Evolutionary conservation across 768 basidiomycete species (phyloP).

Genomic region (Piloderma croceum): DNA sequence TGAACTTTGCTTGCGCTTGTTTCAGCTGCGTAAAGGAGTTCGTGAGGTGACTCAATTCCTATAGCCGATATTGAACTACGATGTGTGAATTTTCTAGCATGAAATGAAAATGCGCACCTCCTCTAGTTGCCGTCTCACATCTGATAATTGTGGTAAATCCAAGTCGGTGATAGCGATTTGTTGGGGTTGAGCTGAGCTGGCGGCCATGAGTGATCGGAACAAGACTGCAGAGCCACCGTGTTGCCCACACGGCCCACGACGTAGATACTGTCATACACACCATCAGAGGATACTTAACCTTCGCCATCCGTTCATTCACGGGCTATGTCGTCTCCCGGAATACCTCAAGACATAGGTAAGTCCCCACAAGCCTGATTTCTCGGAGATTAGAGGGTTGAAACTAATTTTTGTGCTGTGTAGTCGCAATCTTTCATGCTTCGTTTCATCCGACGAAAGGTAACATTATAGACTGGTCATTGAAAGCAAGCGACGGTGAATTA

Average conservation of each 20-base stretch:
- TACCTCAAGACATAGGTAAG: slow-evolving; percentile 53
- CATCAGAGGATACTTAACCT: slow-evolving; percentile 1
- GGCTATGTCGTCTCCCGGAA: slow-evolving; percentile 8
- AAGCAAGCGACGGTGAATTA: slow-evolving; percentile 57
- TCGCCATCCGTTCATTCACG: no score
- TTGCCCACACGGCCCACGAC: neutral
- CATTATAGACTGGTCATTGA: slow-evolving; percentile 72
- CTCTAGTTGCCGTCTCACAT: slow-evolving; percentile 88
- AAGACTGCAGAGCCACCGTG: slow-evolving; percentile 1
- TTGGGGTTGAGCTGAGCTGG: slow-evolving; percentile 45
- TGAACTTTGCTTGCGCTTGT: slow-evolving; percentile 90
- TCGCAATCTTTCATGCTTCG: slow-evolving; percentile 79
- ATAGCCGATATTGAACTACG: slow-evolving; percentile 6
- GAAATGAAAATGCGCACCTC: slow-evolving; percentile 49
- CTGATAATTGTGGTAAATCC: slow-evolving; percentile 78
- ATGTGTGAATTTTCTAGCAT: neutral
- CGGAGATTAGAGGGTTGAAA: neutral
- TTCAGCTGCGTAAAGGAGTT: slow-evolving; percentile 90
- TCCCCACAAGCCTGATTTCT: no score
- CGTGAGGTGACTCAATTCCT: slow-evolving; percentile 92
- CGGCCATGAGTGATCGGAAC: slow-evolving; percentile 27
- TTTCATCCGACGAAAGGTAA: slow-evolving; percentile 84
- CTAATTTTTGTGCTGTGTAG: neutral
- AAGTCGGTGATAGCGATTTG: slow-evolving; percentile 80
- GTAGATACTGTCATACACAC: neutral